Conservation (phyloP, 1,284 basidiomycete species). For the Ganoderma resinaceum region DNA sequence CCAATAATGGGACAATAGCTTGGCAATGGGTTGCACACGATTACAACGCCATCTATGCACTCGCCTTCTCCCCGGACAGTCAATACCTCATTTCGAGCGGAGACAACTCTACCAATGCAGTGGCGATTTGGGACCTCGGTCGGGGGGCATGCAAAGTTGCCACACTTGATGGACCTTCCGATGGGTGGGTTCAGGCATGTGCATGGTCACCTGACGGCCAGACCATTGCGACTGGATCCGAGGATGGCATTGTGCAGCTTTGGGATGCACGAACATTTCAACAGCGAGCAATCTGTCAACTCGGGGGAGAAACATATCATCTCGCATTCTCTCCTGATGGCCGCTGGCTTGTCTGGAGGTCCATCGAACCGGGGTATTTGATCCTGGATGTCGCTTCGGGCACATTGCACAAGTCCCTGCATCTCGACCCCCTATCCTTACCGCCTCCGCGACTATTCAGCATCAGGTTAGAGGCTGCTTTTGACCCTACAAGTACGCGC, state of each 20-base stretch:
- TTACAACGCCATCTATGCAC: not conserved
- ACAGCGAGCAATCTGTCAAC: not conserved
- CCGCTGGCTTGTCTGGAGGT: not conserved
- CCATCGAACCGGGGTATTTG: no score
- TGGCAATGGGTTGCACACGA: not conserved
- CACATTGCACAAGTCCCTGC: slow-evolving; percentile 16
- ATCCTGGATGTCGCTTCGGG: not conserved
- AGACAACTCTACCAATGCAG: not conserved
- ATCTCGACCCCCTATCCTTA: no score
- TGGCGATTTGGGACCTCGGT: not conserved
- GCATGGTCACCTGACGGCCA: not conserved
- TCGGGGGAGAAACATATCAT: not conserved
- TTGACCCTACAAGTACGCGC: slow-evolving; percentile 32
- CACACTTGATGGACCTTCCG: not conserved
- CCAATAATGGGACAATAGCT: not conserved
- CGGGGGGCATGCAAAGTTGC: not conserved
- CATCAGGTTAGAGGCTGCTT: no score
- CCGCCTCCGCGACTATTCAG: no score
- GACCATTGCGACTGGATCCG: not conserved
- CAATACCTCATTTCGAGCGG: not conserved
- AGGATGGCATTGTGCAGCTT: not conserved
- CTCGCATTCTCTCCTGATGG: not conserved
- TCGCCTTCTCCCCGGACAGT: slow-evolving; percentile 1
- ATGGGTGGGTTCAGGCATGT: not conserved
- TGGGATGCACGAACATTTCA: not conserved